These are phyloP conservation scores for Salvia miltiorrhiza DNA, from an alignment of 257 asterid species.

Conservation along the genomic window DNA sequence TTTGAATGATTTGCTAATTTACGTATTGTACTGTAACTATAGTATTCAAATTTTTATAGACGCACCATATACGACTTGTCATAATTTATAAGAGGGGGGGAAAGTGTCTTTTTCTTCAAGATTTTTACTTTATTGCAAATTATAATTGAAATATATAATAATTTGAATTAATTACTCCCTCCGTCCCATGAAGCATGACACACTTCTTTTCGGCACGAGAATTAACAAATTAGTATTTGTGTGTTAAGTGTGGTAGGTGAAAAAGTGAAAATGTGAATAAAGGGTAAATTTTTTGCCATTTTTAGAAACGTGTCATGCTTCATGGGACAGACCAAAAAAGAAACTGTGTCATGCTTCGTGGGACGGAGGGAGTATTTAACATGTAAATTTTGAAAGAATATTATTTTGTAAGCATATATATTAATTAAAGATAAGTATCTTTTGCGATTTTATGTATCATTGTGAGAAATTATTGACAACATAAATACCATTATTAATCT, in stretches of 20 bases:
- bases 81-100: neutral
- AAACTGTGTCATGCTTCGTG: too few species aligned
- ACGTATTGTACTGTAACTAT: neutral
- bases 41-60: slow-evolving; percentile 12
- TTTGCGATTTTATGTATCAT: neutral
- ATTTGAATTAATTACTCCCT: neutral
- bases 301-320: too few species aligned
- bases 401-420: neutral
- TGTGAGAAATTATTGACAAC: neutral
- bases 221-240: too few species aligned
- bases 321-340: too few species aligned
- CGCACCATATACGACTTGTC: neutral
- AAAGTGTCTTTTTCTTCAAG: slow-evolving; percentile 22
- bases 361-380: too few species aligned
- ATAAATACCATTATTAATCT: neutral
- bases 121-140: slow-evolving; percentile 21
- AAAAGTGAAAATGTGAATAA: too few species aligned
- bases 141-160: neutral
- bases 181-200: too few species aligned
- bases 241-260: too few species aligned
- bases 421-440: neutral
- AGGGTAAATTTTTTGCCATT: too few species aligned
- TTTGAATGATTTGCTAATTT: neutral
- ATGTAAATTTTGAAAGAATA: neutral
- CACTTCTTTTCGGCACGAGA: too few species aligned